Evolutionary conservation across 2,329 filamentous ascomycete species (phyloP).

Genomic region (Xylaria sp.): DNA sequence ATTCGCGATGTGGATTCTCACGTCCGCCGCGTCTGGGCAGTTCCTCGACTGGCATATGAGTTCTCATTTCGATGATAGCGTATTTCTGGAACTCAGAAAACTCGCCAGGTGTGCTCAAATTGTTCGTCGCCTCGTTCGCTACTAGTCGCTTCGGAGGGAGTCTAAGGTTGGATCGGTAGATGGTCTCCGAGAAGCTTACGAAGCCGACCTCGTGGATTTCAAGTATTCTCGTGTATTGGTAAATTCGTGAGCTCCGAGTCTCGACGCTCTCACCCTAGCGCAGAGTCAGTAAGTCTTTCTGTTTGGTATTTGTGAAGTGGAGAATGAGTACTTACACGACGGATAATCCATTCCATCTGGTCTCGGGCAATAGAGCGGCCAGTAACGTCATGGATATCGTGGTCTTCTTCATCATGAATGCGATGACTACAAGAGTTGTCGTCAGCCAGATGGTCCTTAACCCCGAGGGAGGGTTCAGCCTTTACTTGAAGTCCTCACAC

Average conservation of each 20-base stretch:
- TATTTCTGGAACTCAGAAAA: conserved; percentile 10
- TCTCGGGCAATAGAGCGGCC: conserved; percentile 13
- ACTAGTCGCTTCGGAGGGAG: conserved; percentile 12
- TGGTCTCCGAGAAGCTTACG: conserved; percentile 25
- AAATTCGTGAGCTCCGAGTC: not conserved
- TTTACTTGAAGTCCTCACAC: conserved; percentile 21
- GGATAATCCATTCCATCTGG: conserved; percentile 31
- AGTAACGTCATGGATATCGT: conserved; percentile 7
- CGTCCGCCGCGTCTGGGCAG: conserved; percentile 11
- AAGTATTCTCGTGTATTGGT: conserved; percentile 24
- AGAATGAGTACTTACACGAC: conserved; percentile 10
- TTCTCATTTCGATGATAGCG: conserved; percentile 26
- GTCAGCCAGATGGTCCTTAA: not conserved
- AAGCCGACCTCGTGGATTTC: conserved; percentile 18
- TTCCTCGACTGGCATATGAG: conserved; percentile 26
- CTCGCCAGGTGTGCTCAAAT: not conserved
- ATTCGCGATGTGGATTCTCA: conserved; percentile 2
- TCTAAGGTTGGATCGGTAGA: conserved; percentile 17
- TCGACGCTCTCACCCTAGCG: conserved; percentile 26
- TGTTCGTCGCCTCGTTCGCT: conserved; percentile 11
- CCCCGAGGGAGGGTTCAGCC: not conserved
- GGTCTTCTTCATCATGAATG: conserved; percentile 11
- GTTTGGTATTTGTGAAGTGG: no score
- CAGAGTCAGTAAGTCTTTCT: not conserved
- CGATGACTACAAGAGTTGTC: not conserved